Evolutionary conservation across 116 monocot genomes (phyloP), one percentile per base, ranked within the genome.

Genomic region (Papilionanthe hybrid): DNA sequence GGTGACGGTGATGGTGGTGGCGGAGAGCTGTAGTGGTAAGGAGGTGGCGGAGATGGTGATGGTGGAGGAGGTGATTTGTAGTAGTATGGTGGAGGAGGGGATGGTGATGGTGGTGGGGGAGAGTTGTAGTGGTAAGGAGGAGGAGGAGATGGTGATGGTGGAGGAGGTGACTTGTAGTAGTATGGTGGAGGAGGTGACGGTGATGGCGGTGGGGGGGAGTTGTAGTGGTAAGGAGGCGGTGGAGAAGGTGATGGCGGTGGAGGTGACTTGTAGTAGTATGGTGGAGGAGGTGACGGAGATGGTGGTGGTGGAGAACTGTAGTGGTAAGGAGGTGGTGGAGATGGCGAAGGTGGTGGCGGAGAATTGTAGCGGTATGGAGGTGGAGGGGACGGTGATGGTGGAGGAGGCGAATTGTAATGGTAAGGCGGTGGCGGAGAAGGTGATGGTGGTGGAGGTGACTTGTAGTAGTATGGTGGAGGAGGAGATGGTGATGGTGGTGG

Each of bases 381-480:
- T 11, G 79, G 79, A 20, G 80, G 80, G 4, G 57, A 82, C 15
- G 47, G 23, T 5, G 50, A 7, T 1, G 86, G 60, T 42, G 22
- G 55, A 43, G 45, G 30, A 28, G 72, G 69, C 58, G 76, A 76
- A 17, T 76, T 76, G 13, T 76, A 76, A 30, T 76, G 53, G 25
- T 76, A 76, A 0, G 76, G 76, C 1, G 76, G 32, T 3, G 32
- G 32, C 1, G 32, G 32, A 32, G 32, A 32, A 1, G 1, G 32
- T 32, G 32, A 1, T 32, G 32, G 32, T 3, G 32, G 32, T 32
- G 32, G 32, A 3, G 32, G 32, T 1, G 82, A 86, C 0, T 48
- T 55, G 82, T 82, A 86, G n/a, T 79, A 15, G n/a, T 86, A 86
- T 2, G 82, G 79, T 11, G 79, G 82, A 8, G 86, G 79, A 1